phyloP scores from a whole-genome alignment of 495 filamentous ascomycete species.

The Penicillium steckii region DNA sequence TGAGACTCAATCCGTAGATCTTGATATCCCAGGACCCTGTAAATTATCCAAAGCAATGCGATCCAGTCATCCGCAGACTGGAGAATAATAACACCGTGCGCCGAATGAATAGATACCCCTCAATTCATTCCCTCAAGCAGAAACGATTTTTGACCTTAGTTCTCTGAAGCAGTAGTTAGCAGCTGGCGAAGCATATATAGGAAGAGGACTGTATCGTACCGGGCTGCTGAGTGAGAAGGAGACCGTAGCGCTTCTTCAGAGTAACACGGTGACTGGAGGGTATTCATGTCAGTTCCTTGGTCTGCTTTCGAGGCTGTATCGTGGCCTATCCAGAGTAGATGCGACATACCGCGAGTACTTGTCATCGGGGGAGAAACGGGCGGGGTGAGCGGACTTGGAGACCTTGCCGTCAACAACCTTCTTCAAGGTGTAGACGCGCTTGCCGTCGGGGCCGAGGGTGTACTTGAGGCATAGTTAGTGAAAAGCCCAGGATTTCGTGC shows the following conservation, averaged over 20 bases:
- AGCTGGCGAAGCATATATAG: background rate
- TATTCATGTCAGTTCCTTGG: constrained; percentile 14
- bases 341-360: constrained; percentile 78
- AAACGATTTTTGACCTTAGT: background rate
- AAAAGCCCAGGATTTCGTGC: background rate
- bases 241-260: constrained; percentile 85
- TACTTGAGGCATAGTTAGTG: constrained; percentile 49
- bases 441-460: constrained; percentile 72
- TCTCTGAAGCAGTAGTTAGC: constrained; percentile 27
- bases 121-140: constrained; percentile 25
- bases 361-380: constrained; percentile 95
- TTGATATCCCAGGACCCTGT: constrained; percentile 1
- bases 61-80: constrained; percentile 31
- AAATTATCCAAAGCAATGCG: constrained; percentile 19
- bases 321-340: background rate
- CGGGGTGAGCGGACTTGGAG: constrained; percentile 94
- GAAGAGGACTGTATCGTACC: constrained; percentile 20
- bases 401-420: constrained; percentile 65
- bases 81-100: constrained; percentile 49
- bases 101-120: constrained; percentile 32
- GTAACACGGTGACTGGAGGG: constrained; percentile 75
- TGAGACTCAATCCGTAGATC: constrained; percentile 7
- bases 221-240: constrained; percentile 82
- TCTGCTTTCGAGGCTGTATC: background rate
- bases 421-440: constrained; percentile 76